Base-by-base conservation (phyloP, 208 protist species). In the Angomonas ambiguus region DNA sequence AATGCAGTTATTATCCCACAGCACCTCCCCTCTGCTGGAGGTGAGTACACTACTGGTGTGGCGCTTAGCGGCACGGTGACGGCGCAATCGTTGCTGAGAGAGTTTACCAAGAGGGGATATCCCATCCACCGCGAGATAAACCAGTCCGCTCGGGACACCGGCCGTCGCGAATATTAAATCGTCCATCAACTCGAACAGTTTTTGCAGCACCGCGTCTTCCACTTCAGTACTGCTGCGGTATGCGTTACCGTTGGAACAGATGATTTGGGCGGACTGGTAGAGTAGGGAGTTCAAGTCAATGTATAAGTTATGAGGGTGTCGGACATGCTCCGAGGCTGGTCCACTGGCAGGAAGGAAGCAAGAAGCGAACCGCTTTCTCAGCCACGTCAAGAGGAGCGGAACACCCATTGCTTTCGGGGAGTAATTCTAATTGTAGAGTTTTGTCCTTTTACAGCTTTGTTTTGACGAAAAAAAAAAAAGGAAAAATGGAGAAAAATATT, bases 81-180 rank as follows among this genome's bases (percentile, higher is more conserved):
- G 99, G 34, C 98, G 88, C 10, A 85, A 70, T n/a, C 98, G 89
- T 82, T 99, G 98, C 82, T 99, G 98, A 60, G 99, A 97, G 77
- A 99, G 97, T 71, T 99, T 99, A 5, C 98, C 98, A 20, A 98
- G 84, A 10, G 98, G 98, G 8, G 98, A 97, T 11, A 99, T 92
- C 38, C 98, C 98, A 83, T 99, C 98, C 24, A 92, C 77, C 13
- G 87, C 88, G 73, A 99, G 91, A 80, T 97, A 99, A 3, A 99
- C 75, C 5, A 99, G 68, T 10, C 96, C 95, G 25, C 84, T 72
- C 10, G 98, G 99, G 56, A 85, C 70, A 3, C 53, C 53, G 3
- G 98, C 91, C 2, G 99, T 84, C 41, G 80, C 64, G 42, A 94
- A 34, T 10, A 93, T 57, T 18, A 94, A 76, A 57, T 96, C 87